Base-by-base conservation (phyloP, 495 filamentous ascomycete genomes). In the Aspergillus mulundensis region DNA sequence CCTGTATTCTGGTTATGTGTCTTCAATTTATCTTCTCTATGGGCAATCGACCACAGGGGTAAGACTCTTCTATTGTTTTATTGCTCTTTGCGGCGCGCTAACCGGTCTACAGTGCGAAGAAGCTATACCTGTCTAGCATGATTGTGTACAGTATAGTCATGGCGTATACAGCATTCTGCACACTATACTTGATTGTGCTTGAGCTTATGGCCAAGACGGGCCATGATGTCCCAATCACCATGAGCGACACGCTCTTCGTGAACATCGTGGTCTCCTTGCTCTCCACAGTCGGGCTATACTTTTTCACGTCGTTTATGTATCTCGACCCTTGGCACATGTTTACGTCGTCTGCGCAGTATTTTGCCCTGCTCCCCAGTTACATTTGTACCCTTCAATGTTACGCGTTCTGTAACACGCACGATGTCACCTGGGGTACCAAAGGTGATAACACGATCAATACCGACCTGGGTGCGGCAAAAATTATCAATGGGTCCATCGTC, bases 261-360 rank as follows among this genome's bases (percentile, higher is more conserved):
- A 97, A 97, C 73, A 81, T 99, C 25, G 89, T 97, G 68, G 81
- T 99, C 56, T 91, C 87, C n/a, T 88, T 87, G 49, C 79, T 85
- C 19, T 92, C 88, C 5, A 99, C 95, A 1, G 72, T 97, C 36
- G 95, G 95, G 1, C 78, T 99, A 1, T 97, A 97, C 79, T 95
- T 99, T 77, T 78, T 95, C 73, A 95, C 91, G 82, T 89, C 84
- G 56, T 94, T 97, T 77, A 70, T 99, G 24, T 99, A 97, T 72
- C 84, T 97, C 23, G 95, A 97, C 64, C 95, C 95, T 0, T 99
- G 95, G 95, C 94, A 99, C 77, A 95, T 99, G 91, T 89, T 97
- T 73, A 99, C 95, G 25, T 89, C 84, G 1, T 86, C 89, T 0
- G 81, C 81, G n/a, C 92, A 96, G 70, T 99, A 99, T 77, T 96